These are phyloP conservation scores for Anthracocystis walkeri DNA, from an alignment of 1,284 basidiomycete genomes.

Conservation along the genomic window DNA sequence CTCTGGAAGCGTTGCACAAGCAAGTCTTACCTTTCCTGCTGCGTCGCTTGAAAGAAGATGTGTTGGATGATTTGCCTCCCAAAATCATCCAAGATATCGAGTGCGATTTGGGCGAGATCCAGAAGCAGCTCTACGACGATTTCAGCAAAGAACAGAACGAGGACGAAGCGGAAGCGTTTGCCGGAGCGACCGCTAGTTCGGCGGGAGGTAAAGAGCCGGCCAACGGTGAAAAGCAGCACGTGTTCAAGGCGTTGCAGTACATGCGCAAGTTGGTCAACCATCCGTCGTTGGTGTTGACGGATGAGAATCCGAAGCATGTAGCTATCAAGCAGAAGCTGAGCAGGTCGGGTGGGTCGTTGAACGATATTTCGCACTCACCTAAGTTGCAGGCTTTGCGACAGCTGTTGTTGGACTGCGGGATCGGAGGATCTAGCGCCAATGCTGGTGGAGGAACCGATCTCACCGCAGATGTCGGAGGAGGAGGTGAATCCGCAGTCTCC, in stretches of 20 bases:
- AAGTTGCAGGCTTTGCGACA: constrained; percentile 80
- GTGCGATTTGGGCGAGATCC: constrained; percentile 83
- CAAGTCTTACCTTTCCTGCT: constrained; percentile 99
- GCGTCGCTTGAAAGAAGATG: constrained; percentile 96
- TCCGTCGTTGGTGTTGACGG: constrained; percentile 74
- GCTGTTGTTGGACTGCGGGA: constrained; percentile 81
- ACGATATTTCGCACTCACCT: constrained; percentile 89
- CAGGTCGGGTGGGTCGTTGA: constrained; percentile 71
- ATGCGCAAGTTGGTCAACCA: constrained; percentile 98
- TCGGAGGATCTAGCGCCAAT: constrained; percentile 74
- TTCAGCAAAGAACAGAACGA: constrained; percentile 75
- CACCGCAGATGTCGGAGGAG: constrained; percentile 73
- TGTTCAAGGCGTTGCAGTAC: constrained; percentile 81
- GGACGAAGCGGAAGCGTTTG: constrained; percentile 72
- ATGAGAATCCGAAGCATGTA: constrained; percentile 71
- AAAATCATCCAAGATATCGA: constrained; percentile 99
- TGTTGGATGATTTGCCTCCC: constrained; percentile 92
- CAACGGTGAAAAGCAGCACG: constrained; percentile 70
- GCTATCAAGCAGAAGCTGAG: constrained; percentile 76
- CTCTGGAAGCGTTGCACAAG: constrained; percentile 95
- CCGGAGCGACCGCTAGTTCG: constrained; percentile 69
- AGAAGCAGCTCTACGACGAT: constrained; percentile 81
- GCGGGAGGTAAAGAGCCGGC: constrained; percentile 73
- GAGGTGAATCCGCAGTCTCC: constrained; percentile 75
- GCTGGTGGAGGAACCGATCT: constrained; percentile 6